Evolutionary conservation across 2,329 filamentous ascomycete genomes (phyloP), one percentile per base, ranked within the genome.

Genomic region (Saccharata proteae): DNA sequence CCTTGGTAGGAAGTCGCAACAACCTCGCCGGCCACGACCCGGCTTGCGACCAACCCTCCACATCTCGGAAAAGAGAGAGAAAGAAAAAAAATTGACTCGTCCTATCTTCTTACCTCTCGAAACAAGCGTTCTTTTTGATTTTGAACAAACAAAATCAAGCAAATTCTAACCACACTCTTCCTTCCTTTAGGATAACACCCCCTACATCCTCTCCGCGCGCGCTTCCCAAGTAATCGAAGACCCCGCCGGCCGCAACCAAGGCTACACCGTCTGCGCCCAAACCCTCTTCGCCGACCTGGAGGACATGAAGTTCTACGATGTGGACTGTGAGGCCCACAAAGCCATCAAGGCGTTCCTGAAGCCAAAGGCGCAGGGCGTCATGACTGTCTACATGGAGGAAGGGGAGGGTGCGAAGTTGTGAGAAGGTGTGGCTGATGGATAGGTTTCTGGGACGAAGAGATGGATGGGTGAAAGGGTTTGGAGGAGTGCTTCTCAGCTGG

Each of bases 261-360:
- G 74, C 23, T 80, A 64, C 58, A 78, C 72, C n/a, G 44, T 80
- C 32, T 63, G 69, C 10, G 67, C 67, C 34, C 67, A 71, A 52
- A 70, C 65, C 25, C 65, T 67, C 34, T 80, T 80, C 46, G 64
- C 67, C 27, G 73, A 54, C 41, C 40, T 71, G 34, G 74, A 76
- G 9, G 77, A 80, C 51, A 71, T 80, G 67, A 61, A 67, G 44
- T 80, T 68, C 57, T 80, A 79, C 48, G 75, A 80, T 48, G 55
- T 59, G 7, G 58, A 62, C 21, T 70, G 66, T 40, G 58, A 58
- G 41, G 66, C 67, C 24, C 69, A 73, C 40, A 53, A 57, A 40
- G 56, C 52, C 16, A 43, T 72, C 35, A 63, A 61, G 46, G 40
- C 40, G 3, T 37, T 44, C 29, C 53, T 54, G n/a, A 47, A 46